Evolutionary conservation across 1,284 basidiomycete species (phyloP).

Genomic region (Ceratobasidium sp.): DNA sequence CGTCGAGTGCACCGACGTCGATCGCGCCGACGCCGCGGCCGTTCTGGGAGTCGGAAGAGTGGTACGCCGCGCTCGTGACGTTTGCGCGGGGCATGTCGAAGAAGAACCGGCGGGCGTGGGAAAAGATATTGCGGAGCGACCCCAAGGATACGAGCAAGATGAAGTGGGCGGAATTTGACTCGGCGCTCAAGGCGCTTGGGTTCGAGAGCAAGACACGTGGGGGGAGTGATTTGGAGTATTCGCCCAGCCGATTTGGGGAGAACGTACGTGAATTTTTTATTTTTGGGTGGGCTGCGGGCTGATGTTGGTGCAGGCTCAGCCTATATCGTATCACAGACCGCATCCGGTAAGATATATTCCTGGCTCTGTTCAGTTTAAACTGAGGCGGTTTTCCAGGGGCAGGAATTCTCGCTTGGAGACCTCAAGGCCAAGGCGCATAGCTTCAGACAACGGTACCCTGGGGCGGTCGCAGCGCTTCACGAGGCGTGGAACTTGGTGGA

Average conservation of each 20-base stretch:
- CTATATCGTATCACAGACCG: constrained; percentile 34
- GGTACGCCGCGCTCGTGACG: constrained; percentile 5
- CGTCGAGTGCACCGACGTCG: constrained; percentile 5
- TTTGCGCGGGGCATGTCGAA: constrained; percentile 5
- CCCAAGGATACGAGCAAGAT: constrained; percentile 38
- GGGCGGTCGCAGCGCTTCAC: constrained; percentile 26
- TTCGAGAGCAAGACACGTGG: constrained; percentile 33
- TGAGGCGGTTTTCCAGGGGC: constrained; percentile 8
- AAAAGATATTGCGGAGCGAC: constrained; percentile 35
- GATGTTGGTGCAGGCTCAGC: constrained; percentile 1
- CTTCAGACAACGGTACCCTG: constrained; percentile 26
- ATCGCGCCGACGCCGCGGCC: neutral
- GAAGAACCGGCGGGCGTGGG: constrained; percentile 20
- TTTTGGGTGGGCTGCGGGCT: neutral
- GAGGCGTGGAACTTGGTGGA: constrained; percentile 23
- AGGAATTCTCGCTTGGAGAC: constrained; percentile 35
- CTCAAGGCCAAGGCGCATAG: constrained; percentile 36
- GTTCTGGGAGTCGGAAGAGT: constrained; percentile 6
- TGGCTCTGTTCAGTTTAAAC: neutral
- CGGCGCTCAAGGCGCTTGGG: constrained; percentile 15
- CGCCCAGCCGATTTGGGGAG: constrained; percentile 9
- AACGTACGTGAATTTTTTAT: constrained; percentile 1
- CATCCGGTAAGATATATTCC: constrained; percentile 15
- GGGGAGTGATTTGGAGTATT: constrained; percentile 31
- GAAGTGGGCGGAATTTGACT: constrained; percentile 33